A percentile compares a stretch with the other conserved stretches of the same genome.
Evolutionary conservation across 345 rosid species (phyloP).

Genomic region (Eucalyptus tenuipes): DNA sequence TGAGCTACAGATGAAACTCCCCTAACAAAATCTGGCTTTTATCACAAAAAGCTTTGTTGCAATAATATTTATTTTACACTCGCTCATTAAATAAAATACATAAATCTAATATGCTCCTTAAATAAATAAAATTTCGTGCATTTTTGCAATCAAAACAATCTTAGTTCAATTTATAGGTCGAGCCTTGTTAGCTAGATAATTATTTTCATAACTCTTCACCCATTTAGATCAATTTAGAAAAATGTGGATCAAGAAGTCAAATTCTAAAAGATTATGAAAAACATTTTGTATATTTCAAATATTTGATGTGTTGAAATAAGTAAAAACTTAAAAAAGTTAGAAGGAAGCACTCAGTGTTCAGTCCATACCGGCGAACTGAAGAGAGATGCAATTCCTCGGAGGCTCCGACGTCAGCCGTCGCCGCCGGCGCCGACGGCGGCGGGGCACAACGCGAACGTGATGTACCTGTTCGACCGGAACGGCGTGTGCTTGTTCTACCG

Average conservation of each 20-base stretch:
- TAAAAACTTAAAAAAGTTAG: not conserved
- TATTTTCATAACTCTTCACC: not conserved
- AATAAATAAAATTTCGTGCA: rapidly evolving
- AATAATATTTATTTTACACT: not conserved
- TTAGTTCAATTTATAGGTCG: not conserved
- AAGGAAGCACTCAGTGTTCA: not conserved
- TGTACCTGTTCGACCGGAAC: conserved; percentile 69
- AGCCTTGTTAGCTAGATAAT: not conserved
- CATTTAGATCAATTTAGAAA: not conserved
- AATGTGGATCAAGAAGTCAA: not conserved
- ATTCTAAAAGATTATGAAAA: not conserved
- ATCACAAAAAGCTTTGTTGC: not conserved
- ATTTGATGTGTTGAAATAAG: not conserved
- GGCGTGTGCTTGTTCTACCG: conserved; percentile 88
- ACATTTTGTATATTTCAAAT: not conserved
- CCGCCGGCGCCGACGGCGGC: conserved; percentile 54
- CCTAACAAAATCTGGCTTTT: not conserved
- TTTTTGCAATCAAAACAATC: not conserved
- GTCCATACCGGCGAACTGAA: not conserved
- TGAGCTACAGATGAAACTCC: not conserved
- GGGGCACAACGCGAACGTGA: conserved; percentile 88
- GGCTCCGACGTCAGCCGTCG: conserved; percentile 79
- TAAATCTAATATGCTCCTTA: not conserved
- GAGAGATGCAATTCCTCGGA: conserved; percentile 83
- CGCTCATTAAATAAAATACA: not conserved